These are phyloP conservation scores for Apiospora koreana DNA, from an alignment of 2,329 filamentous ascomycete genomes.

Conservation along the genomic window DNA sequence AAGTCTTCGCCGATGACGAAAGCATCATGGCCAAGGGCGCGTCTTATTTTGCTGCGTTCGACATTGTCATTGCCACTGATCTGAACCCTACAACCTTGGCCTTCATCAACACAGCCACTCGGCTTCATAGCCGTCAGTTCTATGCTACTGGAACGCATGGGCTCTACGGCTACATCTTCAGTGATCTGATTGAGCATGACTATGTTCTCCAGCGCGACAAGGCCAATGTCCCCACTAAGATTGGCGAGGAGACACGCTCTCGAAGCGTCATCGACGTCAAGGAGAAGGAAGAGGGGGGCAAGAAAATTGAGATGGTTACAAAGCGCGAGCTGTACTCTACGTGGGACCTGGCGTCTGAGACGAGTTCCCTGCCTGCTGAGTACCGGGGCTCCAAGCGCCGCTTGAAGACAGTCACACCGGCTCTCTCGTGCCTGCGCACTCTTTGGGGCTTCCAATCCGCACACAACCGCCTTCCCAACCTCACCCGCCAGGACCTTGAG, in stretches of 20 bases:
- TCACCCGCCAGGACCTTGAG: conserved; percentile 65
- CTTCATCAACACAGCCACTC: conserved; percentile 83
- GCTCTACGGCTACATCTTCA: conserved; percentile 93
- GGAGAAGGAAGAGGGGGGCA: conserved; percentile 69
- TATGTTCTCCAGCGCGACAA: conserved; percentile 86
- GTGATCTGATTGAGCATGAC: conserved; percentile 86
- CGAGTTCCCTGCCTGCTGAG: conserved; percentile 70
- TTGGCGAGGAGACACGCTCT: conserved; percentile 72
- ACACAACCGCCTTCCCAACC: conserved; percentile 55
- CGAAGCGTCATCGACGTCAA: conserved; percentile 72
- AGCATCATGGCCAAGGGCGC: conserved; percentile 68
- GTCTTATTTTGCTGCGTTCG: conserved; percentile 77
- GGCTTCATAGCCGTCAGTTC: conserved; percentile 76
- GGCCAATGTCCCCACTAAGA: conserved; percentile 68
- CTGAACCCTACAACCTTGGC: conserved; percentile 73
- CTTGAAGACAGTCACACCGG: conserved; percentile 74
- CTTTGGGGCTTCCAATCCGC: conserved; percentile 82
- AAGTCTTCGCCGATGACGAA: conserved; percentile 68
- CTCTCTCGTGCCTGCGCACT: conserved; percentile 83
- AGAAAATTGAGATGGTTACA: conserved; percentile 80
- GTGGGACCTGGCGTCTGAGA: conserved; percentile 78
- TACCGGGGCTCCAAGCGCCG: conserved; percentile 70
- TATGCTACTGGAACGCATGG: conserved; percentile 88
- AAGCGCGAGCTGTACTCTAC: conserved; percentile 92
- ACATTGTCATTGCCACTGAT: conserved; percentile 89